Evolutionary conservation across 2,329 filamentous ascomycete species (phyloP).

Genomic region (Fusarium torulosum): DNA sequence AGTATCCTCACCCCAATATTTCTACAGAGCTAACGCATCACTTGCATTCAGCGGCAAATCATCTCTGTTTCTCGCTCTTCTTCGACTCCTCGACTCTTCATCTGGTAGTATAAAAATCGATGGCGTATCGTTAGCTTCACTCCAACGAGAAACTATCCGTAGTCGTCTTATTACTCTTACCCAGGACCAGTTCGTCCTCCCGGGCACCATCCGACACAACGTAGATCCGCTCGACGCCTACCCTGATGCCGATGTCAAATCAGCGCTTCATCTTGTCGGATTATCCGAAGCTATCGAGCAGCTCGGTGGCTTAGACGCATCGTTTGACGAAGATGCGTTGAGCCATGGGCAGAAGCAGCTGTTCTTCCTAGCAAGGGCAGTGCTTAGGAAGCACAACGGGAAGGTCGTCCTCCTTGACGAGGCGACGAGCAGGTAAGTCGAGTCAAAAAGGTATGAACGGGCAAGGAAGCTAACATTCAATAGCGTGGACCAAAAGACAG

Average conservation of each 20-base stretch:
- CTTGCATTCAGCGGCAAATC: constrained; percentile 60
- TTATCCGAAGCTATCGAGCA: constrained; percentile 57
- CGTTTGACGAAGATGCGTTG: constrained; percentile 52
- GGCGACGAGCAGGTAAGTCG: constrained; percentile 52
- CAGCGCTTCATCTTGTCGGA: constrained; percentile 58
- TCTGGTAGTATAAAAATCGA: constrained; percentile 59
- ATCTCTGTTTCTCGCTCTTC: constrained; percentile 61
- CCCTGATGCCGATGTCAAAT: constrained; percentile 54
- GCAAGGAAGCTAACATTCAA: constrained; percentile 7
- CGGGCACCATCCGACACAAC: constrained; percentile 61
- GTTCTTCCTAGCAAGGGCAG: constrained; percentile 62
- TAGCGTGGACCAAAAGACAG: constrained; percentile 53
- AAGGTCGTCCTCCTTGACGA: constrained; percentile 62
- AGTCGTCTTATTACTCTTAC: constrained; percentile 60
- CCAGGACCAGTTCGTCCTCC: constrained; percentile 63
- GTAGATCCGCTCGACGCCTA: constrained; percentile 56
- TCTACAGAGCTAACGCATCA: neutral
- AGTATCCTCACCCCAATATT: constrained; percentile 1
- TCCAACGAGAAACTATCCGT: constrained; percentile 59
- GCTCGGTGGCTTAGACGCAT: constrained; percentile 54
- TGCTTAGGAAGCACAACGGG: constrained; percentile 55
- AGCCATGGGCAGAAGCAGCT: constrained; percentile 64
- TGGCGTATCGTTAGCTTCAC: constrained; percentile 54
- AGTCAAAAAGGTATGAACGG: no score
- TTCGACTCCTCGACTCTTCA: constrained; percentile 61